Conservation (phyloP, 495 filamentous ascomycete species). For the Parathielavia appendiculata region DNA sequence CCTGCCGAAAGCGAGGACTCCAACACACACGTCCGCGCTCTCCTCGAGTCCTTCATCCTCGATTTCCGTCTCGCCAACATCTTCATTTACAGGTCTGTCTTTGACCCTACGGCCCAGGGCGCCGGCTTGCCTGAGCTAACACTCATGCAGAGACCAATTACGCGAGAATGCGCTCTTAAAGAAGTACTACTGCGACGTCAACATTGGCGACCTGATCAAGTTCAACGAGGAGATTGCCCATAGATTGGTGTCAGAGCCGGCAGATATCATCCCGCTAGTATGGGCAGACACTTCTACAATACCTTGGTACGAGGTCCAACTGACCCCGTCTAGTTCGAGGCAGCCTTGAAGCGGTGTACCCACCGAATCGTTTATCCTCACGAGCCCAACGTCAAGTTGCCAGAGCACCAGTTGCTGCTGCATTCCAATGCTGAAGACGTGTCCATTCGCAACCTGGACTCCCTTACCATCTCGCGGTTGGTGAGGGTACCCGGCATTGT, state of each 20-base stretch:
- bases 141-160: conserved; percentile 74
- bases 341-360: conserved; percentile 82
- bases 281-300: conserved; percentile 16
- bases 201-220: conserved; percentile 92
- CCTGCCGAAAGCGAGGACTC: conserved; percentile 51
- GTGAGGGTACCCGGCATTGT: conserved; percentile 96
- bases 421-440: conserved; percentile 86
- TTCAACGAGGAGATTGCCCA: conserved; percentile 96
- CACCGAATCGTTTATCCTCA: conserved; percentile 80
- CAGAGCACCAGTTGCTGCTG: conserved; percentile 91
- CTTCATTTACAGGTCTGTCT: conserved; percentile 76
- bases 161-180: conserved; percentile 93
- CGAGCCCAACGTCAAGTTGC: conserved; percentile 62
- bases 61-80: conserved; percentile 94
- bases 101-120: background rate
- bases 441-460: conserved; percentile 90
- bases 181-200: conserved; percentile 94
- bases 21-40: conserved; percentile 54
- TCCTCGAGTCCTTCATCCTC: conserved; percentile 77
- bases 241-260: conserved; percentile 82
- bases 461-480: conserved; percentile 87
- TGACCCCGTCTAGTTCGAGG: conserved; percentile 65
- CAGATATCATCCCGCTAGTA: conserved; percentile 89
- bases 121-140: conserved; percentile 14
- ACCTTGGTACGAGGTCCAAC: conserved; percentile 12